These are phyloP conservation scores for Podosphaera xanthii DNA, from an alignment of 2,329 filamentous ascomycete genomes.

Conservation along the genomic window DNA sequence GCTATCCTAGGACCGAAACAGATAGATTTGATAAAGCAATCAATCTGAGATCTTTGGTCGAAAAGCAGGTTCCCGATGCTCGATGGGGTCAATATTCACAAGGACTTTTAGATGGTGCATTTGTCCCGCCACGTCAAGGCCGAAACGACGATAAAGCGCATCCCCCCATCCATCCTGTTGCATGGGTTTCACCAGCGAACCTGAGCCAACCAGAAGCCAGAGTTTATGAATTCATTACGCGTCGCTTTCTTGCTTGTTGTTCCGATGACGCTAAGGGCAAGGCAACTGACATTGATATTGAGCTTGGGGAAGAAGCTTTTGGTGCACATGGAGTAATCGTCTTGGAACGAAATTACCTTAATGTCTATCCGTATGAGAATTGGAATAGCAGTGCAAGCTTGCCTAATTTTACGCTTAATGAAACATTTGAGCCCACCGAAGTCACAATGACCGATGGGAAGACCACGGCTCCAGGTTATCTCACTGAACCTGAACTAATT, in stretches of 20 bases:
- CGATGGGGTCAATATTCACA: slow-evolving; percentile 68
- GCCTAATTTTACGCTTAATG: slow-evolving; percentile 56
- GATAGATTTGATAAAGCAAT: slow-evolving; percentile 86
- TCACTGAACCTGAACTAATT: slow-evolving; percentile 90
- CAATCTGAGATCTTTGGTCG: slow-evolving; percentile 54
- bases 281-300: slow-evolving; percentile 65
- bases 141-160: slow-evolving; percentile 90
- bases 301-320: slow-evolving; percentile 68
- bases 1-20: slow-evolving; percentile 91
- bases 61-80: slow-evolving; percentile 58
- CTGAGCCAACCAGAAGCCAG: slow-evolving; percentile 46
- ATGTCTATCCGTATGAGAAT: slow-evolving; percentile 89
- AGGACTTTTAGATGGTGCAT: slow-evolving; percentile 49
- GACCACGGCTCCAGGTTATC: slow-evolving; percentile 60
- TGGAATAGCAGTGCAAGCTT: slow-evolving; percentile 77
- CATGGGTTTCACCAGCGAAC: slow-evolving; percentile 42
- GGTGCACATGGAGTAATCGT: slow-evolving; percentile 66
- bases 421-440: slow-evolving; percentile 70
- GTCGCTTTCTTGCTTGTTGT: slow-evolving; percentile 85
- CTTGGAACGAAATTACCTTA: slow-evolving; percentile 73
- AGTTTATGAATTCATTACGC: slow-evolving; percentile 79
- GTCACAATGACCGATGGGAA: slow-evolving; percentile 81
- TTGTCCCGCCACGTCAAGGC: slow-evolving; percentile 61
- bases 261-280: slow-evolving; percentile 81
- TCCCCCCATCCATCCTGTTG: slow-evolving; percentile 87